A percentile compares a stretch with the other conserved stretches of the same genome.
phyloP scores from a whole-genome alignment of 2,329 filamentous ascomycete genomes.

The Ascochyta lentis region DNA sequence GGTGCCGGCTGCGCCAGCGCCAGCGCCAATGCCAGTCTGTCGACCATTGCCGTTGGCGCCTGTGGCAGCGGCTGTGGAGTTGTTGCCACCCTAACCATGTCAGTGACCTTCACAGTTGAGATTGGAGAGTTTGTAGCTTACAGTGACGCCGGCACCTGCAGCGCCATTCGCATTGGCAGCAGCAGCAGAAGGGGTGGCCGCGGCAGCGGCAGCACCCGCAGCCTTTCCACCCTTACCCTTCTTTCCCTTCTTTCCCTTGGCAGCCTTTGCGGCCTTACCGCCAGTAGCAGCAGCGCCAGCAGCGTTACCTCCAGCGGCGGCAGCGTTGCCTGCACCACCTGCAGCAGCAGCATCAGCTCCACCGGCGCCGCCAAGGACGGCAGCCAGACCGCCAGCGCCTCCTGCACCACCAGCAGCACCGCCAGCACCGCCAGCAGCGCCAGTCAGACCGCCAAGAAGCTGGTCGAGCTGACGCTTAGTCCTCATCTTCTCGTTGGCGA shows the following conservation, averaged over 20 bases:
- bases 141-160: not conserved
- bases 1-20: not conserved
- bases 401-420: conserved; percentile 21
- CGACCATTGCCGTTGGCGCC: not conserved
- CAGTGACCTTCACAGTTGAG: not conserved
- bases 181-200: not conserved
- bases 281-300: not conserved
- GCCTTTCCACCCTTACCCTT: not conserved
- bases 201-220: not conserved
- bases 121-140: not conserved
- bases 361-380: not conserved
- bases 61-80: conserved; percentile 10
- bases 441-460: conserved; percentile 28
- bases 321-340: not conserved
- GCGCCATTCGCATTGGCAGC: not conserved
- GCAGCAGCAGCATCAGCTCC: conserved; percentile 10
- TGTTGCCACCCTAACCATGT: conserved; percentile 7
- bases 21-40: not conserved
- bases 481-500: conserved; percentile 29
- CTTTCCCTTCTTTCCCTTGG: not conserved
- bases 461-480: conserved; percentile 39
- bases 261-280: not conserved
- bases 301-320: conserved; percentile 1
- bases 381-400: conserved; percentile 7
- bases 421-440: conserved; percentile 17